These are phyloP conservation scores for Backusella liffmaniae DNA, from an alignment of 192 early-diverging fungal species.

Conservation along the genomic window DNA sequence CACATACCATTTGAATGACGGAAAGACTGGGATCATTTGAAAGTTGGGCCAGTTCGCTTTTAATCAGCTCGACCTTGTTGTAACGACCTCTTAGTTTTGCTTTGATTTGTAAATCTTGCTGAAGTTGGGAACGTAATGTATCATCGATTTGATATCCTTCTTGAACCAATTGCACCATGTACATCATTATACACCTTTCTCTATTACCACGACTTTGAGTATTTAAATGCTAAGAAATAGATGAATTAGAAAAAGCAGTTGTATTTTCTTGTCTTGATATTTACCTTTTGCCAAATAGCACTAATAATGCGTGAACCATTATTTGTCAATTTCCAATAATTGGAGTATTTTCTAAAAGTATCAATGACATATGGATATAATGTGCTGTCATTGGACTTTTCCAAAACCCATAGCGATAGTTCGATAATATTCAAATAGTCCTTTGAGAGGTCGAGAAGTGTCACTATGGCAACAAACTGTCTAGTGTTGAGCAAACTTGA, in stretches of 20 bases:
- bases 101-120: constrained; percentile 35
- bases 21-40: not conserved
- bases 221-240: constrained; percentile 17
- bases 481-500: constrained; percentile 71
- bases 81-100: not conserved
- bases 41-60: constrained; percentile 3
- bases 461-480: constrained; percentile 53
- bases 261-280: not conserved
- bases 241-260: constrained; percentile 8
- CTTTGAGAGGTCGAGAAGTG: constrained; percentile 46
- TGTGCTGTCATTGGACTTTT: constrained; percentile 47
- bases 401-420: constrained; percentile 50
- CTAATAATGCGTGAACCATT: constrained; percentile 16
- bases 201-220: constrained; percentile 15
- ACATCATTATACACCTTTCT: constrained; percentile 37
- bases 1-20: constrained; percentile 1
- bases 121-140: constrained; percentile 21
- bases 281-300: constrained; percentile 24
- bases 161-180: constrained; percentile 37
- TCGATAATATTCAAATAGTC: constrained; percentile 52
- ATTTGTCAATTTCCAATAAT: constrained; percentile 48
- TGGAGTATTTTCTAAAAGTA: constrained; percentile 45
- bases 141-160: constrained; percentile 30
- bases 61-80: not conserved
- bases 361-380: constrained; percentile 51